Evolutionary conservation across 352 stramenopile genomes (phyloP).

Genomic region (Hyaloperonospora arabidopsidis): DNA sequence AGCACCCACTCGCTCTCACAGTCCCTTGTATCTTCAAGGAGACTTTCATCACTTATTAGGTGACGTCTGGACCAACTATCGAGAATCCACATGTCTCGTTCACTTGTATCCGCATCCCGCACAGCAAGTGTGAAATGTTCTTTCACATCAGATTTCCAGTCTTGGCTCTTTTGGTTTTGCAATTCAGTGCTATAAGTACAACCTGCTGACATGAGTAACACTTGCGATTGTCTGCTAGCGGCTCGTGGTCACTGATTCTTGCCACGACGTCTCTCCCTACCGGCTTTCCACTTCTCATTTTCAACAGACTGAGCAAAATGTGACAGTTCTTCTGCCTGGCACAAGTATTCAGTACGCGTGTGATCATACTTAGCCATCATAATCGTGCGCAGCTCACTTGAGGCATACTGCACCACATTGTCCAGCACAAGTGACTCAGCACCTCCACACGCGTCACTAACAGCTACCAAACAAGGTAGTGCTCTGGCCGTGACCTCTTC

Average conservation of each 20-base stretch:
- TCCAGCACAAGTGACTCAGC: not conserved
- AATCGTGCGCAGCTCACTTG: not conserved
- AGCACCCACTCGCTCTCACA: not conserved
- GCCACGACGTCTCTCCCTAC: too few relatives aligned
- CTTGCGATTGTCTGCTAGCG: too few relatives aligned
- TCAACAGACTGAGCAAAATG: not conserved
- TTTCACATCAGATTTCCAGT: too few relatives aligned
- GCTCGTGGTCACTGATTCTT: too few relatives aligned
- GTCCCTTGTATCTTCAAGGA: not conserved
- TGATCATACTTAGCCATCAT: not conserved
- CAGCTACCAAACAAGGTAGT: not conserved
- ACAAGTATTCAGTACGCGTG: not conserved
- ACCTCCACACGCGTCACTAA: not conserved
- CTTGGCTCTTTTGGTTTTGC: too few relatives aligned
- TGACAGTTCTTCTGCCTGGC: not conserved
- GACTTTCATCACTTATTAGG: conserved; percentile 4
- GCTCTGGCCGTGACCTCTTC: not conserved
- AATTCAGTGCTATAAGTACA: too few relatives aligned
- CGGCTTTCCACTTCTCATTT: not conserved
- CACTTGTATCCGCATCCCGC: not conserved
- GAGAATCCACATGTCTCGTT: conserved; percentile 3
- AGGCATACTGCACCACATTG: not conserved
- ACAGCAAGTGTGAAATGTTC: not conserved
- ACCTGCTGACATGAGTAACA: too few relatives aligned
- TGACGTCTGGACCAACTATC: conserved; percentile 7